phyloP scores from a whole-genome alignment of 73 alveolate genomes.

The Tetrahymena malaccensis region DNA sequence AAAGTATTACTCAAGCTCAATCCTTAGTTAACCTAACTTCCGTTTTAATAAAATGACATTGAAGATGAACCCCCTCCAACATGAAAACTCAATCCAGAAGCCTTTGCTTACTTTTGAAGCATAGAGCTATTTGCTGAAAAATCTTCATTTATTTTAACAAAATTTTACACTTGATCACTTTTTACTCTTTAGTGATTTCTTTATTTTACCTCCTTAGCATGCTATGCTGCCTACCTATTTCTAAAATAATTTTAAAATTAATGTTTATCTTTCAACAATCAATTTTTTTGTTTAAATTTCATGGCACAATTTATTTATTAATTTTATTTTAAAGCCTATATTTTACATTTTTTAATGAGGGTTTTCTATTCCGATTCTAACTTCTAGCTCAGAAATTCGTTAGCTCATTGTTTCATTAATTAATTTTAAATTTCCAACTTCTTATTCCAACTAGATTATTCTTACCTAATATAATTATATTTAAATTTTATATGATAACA shows the following conservation, averaged over 20 bases:
- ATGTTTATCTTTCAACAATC: not conserved
- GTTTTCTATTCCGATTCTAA: not conserved
- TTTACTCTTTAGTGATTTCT: not conserved
- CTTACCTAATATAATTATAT: not conserved
- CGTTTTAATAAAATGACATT: not conserved
- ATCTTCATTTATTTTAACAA: not conserved
- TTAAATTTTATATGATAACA: not conserved
- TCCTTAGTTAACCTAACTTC: not conserved
- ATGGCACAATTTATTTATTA: too few species aligned
- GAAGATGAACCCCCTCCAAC: not conserved
- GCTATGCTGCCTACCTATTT: not conserved
- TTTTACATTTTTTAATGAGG: not conserved
- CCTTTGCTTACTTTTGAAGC: not conserved
- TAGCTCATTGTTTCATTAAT: not conserved
- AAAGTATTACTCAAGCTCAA: not conserved
- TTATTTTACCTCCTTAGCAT: not conserved
- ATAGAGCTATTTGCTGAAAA: not conserved
- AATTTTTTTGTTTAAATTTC: not conserved
- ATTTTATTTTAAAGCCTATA: not conserved
- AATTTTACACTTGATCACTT: not conserved
- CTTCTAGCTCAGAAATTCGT: not conserved
- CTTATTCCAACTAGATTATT: not conserved
- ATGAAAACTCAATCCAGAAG: not conserved
- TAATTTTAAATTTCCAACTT: not conserved
- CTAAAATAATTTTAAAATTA: not conserved